phyloP scores from a whole-genome alignment of 176 grass and related monocot genomes.

The Typha latifolia region DNA sequence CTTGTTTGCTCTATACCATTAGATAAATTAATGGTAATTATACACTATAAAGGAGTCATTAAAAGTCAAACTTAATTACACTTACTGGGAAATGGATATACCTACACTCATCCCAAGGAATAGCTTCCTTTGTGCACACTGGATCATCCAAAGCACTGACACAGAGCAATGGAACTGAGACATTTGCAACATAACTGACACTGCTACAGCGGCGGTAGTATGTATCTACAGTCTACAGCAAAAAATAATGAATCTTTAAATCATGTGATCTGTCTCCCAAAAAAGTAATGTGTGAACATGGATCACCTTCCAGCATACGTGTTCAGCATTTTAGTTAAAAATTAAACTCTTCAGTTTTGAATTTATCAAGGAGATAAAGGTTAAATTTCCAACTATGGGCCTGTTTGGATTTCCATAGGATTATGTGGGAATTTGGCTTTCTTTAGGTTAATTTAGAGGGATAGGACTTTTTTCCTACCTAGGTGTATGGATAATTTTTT shows the following conservation, averaged over 20 bases:
- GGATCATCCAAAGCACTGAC: conserved; percentile 94
- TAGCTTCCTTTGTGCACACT: conserved; percentile 85
- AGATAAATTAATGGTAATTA: conserved; percentile 16
- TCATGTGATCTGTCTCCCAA: no score
- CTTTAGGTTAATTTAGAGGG: no score
- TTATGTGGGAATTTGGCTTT: no score
- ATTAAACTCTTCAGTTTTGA: no score
- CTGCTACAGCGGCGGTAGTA: conserved; percentile 91
- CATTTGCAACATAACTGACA: conserved; percentile 61
- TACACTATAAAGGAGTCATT: conserved; percentile 1
- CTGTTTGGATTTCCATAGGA: no score
- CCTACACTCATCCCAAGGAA: conserved; percentile 99
- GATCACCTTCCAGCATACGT: no score
- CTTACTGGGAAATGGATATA: conserved; percentile 13
- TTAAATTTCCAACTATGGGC: no score
- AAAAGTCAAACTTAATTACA: conserved; percentile 12
- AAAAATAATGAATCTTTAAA: conserved; percentile 1
- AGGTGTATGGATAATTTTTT: no score
- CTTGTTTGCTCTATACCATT: conserved; percentile 70
- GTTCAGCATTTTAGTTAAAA: no score
- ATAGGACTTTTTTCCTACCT: no score
- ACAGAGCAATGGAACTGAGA: conserved; percentile 80
- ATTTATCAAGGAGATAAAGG: no score
- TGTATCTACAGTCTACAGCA: conserved; percentile 89
- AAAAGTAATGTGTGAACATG: no score